Percentiles rank a stretch among this genome's conserved stretches.
phyloP scores from a whole-genome alignment of 169 alveolate species.

The Cryptosporidium andersoni region DNA sequence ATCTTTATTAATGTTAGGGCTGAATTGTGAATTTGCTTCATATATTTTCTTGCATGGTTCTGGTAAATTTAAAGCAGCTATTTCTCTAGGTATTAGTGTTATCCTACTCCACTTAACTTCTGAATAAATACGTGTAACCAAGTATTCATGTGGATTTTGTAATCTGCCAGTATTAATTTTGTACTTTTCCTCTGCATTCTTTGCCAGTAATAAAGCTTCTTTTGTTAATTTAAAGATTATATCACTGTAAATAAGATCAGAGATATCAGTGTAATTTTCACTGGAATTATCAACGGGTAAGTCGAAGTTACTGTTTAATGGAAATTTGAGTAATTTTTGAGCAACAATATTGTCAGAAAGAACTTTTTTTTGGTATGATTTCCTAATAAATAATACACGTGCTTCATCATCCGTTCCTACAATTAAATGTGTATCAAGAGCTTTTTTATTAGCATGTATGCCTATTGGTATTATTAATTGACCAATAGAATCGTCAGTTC shows the following conservation, averaged over 20 bases:
- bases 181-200: constrained; percentile 37
- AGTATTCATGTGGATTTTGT: constrained; percentile 33
- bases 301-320: constrained; percentile 4
- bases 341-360: constrained; percentile 31
- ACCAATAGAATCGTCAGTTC: constrained; percentile 16
- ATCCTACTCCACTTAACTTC: constrained; percentile 62
- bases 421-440: constrained; percentile 23
- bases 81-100: constrained; percentile 46
- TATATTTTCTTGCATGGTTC: constrained; percentile 4
- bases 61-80: constrained; percentile 60
- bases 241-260: constrained; percentile 35
- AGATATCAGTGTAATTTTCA: background rate
- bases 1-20: constrained; percentile 3
- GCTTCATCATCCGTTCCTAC: constrained; percentile 48
- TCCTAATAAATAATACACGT: constrained; percentile 51
- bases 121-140: constrained; percentile 26
- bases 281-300: background rate
- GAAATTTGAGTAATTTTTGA: constrained; percentile 59
- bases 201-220: constrained; percentile 32
- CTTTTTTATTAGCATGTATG: constrained; percentile 43
- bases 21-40: background rate
- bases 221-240: constrained; percentile 31
- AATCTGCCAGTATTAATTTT: constrained; percentile 1
- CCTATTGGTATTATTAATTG: constrained; percentile 53
- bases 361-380: constrained; percentile 48